Evolutionary conservation across 352 stramenopile genomes (phyloP).

Genomic region (Globisporangium apiculatum): DNA sequence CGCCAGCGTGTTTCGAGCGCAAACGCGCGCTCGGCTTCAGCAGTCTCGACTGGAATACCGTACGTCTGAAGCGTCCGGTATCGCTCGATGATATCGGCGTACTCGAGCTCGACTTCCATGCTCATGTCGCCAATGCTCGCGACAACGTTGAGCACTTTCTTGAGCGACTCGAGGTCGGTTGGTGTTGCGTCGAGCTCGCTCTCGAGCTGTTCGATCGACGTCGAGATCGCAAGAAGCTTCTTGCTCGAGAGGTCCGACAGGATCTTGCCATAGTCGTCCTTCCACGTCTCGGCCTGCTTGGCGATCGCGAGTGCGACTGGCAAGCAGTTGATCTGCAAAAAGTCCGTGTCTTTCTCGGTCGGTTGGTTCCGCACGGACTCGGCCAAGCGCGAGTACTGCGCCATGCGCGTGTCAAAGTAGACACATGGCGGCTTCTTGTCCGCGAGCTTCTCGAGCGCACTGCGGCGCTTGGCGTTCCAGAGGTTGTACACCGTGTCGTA

Average conservation of each 20-base stretch:
- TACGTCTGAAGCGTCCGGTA: conserved; percentile 87
- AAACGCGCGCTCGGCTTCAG: conserved; percentile 67
- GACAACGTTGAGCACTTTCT: conserved; percentile 93
- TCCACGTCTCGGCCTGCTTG: conserved; percentile 92
- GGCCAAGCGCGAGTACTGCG: conserved; percentile 83
- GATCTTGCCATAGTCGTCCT: conserved; percentile 91
- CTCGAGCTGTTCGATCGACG: conserved; percentile 78
- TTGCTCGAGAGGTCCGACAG: conserved; percentile 84
- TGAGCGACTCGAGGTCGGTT: conserved; percentile 89
- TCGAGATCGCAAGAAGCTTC: conserved; percentile 64
- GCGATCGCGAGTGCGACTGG: conserved; percentile 85
- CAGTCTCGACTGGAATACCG: conserved; percentile 60
- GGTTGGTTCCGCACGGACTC: conserved; percentile 86
- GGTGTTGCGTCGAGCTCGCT: conserved; percentile 72
- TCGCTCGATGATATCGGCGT: conserved; percentile 89
- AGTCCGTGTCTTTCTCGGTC: conserved; percentile 92
- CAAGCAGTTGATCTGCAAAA: conserved; percentile 92
- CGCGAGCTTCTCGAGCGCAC: conserved; percentile 86
- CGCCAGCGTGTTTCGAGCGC: conserved; percentile 82
- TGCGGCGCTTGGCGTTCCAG: conserved; percentile 91
- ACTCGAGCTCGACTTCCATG: conserved; percentile 94
- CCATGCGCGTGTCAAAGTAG: conserved; percentile 93
- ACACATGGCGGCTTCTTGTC: conserved; percentile 91
- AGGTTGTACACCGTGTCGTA: conserved; percentile 94
- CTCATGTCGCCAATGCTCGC: conserved; percentile 73